Evolutionary conservation across 2,329 filamentous ascomycete genomes (phyloP).

Genomic region (Hymenoscyphus scutula): DNA sequence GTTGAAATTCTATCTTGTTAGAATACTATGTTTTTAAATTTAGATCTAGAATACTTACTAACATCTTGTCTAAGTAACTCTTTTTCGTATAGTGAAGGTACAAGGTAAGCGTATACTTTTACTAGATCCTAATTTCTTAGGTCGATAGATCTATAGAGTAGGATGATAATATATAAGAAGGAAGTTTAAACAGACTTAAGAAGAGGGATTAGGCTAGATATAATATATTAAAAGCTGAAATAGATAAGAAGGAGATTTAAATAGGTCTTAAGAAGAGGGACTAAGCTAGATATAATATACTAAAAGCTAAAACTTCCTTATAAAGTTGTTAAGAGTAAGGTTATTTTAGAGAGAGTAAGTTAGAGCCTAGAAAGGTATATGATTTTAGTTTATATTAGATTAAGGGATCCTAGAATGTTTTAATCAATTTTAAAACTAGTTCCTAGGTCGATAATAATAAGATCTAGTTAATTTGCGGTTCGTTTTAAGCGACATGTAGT

Average conservation of each 20-base stretch:
- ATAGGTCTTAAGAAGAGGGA: neutral
- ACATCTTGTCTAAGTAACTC: slow-evolving; percentile 1
- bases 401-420: neutral
- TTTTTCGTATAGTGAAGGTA: neutral
- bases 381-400: neutral
- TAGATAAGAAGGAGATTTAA: neutral
- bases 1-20: neutral
- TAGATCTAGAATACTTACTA: neutral
- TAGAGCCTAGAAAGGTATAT: neutral
- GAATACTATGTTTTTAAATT: neutral
- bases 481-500: neutral
- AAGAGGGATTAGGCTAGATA: neutral
- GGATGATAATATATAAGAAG: neutral
- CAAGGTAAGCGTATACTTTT: neutral
- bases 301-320: neutral
- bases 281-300: too few species aligned
- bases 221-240: neutral
- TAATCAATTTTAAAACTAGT: neutral
- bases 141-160: neutral
- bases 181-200: neutral
- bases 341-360: neutral
- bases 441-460: neutral
- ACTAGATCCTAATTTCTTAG: neutral
- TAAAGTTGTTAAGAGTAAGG: neutral
- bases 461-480: neutral